These are phyloP conservation scores for Phellopilus nigrolimitatus DNA, from an alignment of 1,284 basidiomycete species.

Conservation along the genomic window DNA sequence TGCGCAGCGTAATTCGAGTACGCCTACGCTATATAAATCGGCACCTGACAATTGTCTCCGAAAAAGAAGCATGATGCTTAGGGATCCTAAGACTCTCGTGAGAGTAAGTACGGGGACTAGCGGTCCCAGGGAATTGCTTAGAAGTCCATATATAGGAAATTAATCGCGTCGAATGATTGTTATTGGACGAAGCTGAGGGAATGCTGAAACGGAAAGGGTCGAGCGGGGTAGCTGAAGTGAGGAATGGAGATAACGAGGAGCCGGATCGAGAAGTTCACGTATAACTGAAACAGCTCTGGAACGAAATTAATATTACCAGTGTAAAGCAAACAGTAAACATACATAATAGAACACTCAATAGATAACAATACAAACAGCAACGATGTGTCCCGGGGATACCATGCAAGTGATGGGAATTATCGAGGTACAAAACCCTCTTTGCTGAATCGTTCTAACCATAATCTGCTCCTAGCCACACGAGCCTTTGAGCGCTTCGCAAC, in stretches of 20 bases:
- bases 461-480: conserved; percentile 24
- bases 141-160: too few relatives aligned
- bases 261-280: too few relatives aligned
- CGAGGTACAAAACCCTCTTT: conserved; percentile 20
- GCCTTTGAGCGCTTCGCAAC: conserved; percentile 23
- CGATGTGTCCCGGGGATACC: background rate
- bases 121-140: too few relatives aligned
- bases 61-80: too few relatives aligned
- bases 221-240: too few relatives aligned
- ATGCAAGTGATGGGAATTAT: background rate
- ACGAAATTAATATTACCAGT: background rate
- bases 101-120: too few relatives aligned
- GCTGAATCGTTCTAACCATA: conserved; percentile 31
- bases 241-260: too few relatives aligned
- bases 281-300: background rate
- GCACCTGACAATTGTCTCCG: too few relatives aligned
- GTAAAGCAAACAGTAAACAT: background rate
- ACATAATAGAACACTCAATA: conserved; percentile 1
- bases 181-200: too few relatives aligned
- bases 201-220: too few relatives aligned
- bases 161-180: too few relatives aligned
- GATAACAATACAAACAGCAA: conserved; percentile 5
- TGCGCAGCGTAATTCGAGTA: background rate
- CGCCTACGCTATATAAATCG: background rate
- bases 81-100: too few relatives aligned